Evolutionary conservation across 2,329 filamentous ascomycete species (phyloP).

Genomic region (Colletotrichum sp.): DNA sequence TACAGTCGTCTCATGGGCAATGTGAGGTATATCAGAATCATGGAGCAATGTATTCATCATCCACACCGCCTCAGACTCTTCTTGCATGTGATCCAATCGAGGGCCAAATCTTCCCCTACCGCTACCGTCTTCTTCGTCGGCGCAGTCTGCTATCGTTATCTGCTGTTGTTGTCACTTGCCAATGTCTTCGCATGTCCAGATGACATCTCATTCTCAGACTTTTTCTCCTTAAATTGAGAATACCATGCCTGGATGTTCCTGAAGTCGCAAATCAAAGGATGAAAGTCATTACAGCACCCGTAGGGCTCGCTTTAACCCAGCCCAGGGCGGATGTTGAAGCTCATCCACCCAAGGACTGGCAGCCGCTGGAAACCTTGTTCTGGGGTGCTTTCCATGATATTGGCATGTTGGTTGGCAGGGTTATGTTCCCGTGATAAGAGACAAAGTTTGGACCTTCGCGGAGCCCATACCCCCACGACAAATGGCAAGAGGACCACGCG

Average conservation of each 20-base stretch:
- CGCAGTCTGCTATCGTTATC: fast-evolving
- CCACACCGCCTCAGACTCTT: neutral
- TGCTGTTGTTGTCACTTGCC: neutral
- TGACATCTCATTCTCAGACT: neutral
- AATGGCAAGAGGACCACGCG: fast-evolving
- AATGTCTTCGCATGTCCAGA: neutral
- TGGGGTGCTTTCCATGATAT: fast-evolving
- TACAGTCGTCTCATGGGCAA: neutral
- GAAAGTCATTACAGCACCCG: neutral
- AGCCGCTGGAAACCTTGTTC: neutral
- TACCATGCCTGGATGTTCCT: neutral
- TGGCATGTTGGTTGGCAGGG: neutral
- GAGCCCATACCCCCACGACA: neutral
- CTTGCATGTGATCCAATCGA: fast-evolving
- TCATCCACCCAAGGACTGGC: neutral
- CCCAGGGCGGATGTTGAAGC: neutral
- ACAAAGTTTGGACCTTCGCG: neutral
- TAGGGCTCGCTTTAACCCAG: neutral
- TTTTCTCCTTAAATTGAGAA: neutral
- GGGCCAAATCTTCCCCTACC: neutral
- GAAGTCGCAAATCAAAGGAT: neutral
- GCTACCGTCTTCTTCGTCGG: neutral
- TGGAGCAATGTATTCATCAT: neutral
- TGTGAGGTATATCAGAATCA: fast-evolving
- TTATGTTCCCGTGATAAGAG: fast-evolving